Evolutionary conservation across 2,329 filamentous ascomycete genomes (phyloP), one percentile per base, ranked within the genome.

Genomic region (Sclerotinia subarctica): DNA sequence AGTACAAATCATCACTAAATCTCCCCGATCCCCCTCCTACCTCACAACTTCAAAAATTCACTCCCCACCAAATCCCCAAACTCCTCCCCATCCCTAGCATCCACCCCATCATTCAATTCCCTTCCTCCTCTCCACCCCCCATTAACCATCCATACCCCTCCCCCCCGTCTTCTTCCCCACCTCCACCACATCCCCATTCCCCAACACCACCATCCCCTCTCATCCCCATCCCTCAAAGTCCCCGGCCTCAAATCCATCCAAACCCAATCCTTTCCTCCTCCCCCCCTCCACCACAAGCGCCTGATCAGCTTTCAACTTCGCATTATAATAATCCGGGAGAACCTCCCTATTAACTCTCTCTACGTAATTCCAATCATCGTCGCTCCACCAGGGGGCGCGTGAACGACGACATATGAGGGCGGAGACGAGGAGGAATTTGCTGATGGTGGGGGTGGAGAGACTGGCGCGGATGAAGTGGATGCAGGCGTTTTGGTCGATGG

Each of bases 361-460:
- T 19, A 79, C 74, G 1, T 51, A 47, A 1, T 70, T 68, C 83
- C 83, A 87, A 67, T 78, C 78, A 13, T 79, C 81, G 6, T 82
- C 79, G 29, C 80, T 76, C 84, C 85, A 89, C 86, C 87, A 90
- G 0, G 82, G 72, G 0, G 87, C 84, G 42, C 79, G 79, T 7
- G 70, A 67, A 35, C 83, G 81, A 32, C 89, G 83, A 24, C 85
- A 84, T 68, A 81, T 81, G 15, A 86, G 77, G 71, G 89, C 88
- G 0, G 87, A 90, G 64, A 91, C 80, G 72, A 90, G 83, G 60
- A 91, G 81, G 78, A 90, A 90, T 69, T 86, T 85, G 3, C 79
- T 85, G 70, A 90, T 80, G 26, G 79, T 78, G 0, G 86, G 82
- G 0, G 82, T 82, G 10, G 82, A 77, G 26, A 85, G 83, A 0